Conservation (phyloP, 441 rosid genomes). For the Brassica balearica region DNA sequence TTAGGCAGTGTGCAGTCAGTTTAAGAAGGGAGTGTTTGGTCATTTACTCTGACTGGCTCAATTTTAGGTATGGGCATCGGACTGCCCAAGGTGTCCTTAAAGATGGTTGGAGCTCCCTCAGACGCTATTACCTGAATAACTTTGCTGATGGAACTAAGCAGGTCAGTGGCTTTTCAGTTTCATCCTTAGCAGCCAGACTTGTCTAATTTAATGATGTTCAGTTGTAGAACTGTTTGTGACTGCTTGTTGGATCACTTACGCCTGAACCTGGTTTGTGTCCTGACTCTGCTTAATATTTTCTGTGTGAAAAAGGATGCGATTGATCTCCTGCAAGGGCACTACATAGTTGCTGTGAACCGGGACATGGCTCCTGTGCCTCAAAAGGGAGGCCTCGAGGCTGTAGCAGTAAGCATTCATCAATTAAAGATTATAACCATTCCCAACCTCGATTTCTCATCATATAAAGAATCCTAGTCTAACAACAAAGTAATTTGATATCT, state of each 20-base stretch:
- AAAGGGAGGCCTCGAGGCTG: slow-evolving; percentile 69
- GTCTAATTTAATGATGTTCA: slow-evolving; percentile 13
- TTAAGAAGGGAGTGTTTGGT: slow-evolving; percentile 22
- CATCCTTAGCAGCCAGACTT: slow-evolving; percentile 11
- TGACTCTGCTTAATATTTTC: slow-evolving; percentile 34
- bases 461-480: slow-evolving; percentile 24
- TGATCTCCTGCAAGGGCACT: slow-evolving; percentile 98
- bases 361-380: slow-evolving; percentile 67
- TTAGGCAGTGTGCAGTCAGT: slow-evolving; percentile 11
- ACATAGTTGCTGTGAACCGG: slow-evolving; percentile 85
- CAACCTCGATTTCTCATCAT: slow-evolving; percentile 14
- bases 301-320: slow-evolving; percentile 79
- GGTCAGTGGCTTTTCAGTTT: slow-evolving; percentile 31
- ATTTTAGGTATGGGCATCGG: slow-evolving; percentile 82
- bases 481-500: slow-evolving; percentile 25
- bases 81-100: slow-evolving; percentile 84
- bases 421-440: slow-evolving; percentile 24
- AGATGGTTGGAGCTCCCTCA: slow-evolving; percentile 82
- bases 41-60: slow-evolving; percentile 33
- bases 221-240: slow-evolving; percentile 12
- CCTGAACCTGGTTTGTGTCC: slow-evolving; percentile 15
- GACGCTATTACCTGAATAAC: slow-evolving; percentile 93
- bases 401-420: slow-evolving; percentile 70
- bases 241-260: slow-evolving; percentile 10
- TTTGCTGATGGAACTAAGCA: slow-evolving; percentile 87